These are phyloP conservation scores for Stentor coeruleus DNA, from an alignment of 73 alveolate genomes.

Conservation along the genomic window DNA sequence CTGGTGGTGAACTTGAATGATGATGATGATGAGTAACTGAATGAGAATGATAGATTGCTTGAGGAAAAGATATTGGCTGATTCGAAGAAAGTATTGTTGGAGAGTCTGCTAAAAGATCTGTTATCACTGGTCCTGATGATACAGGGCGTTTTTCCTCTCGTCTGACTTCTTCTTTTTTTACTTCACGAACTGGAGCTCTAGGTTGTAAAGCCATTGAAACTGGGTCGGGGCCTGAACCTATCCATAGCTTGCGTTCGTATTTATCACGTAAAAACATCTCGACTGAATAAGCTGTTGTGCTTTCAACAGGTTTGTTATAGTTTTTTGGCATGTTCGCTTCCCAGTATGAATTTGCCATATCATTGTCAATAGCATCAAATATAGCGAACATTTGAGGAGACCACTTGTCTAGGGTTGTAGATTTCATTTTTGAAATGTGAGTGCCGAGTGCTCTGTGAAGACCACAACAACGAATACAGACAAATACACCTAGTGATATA, in stretches of 20 bases:
- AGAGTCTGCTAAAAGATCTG: neutral
- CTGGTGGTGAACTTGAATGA: too few species aligned
- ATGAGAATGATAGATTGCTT: too few species aligned
- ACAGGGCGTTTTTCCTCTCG: neutral
- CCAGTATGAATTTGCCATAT: conserved; percentile 78
- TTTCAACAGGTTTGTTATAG: conserved; percentile 30
- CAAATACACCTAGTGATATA: conserved; percentile 72
- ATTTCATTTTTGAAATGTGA: conserved; percentile 69
- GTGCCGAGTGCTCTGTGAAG: conserved; percentile 78
- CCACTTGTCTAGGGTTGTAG: conserved; percentile 78
- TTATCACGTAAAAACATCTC: conserved; percentile 47
- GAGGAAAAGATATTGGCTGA: too few species aligned
- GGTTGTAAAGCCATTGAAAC: neutral
- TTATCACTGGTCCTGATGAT: neutral
- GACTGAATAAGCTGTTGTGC: conserved; percentile 32
- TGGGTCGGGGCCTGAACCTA: neutral
- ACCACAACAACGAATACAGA: conserved; percentile 79
- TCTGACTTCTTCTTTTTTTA: neutral
- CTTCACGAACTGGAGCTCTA: neutral
- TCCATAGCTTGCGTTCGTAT: conserved; percentile 37
- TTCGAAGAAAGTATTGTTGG: too few species aligned
- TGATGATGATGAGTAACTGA: too few species aligned
- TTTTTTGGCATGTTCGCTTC: conserved; percentile 50
- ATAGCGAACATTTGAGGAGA: conserved; percentile 50
- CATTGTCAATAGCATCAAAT: conserved; percentile 66